Evolutionary conservation across 805 yeast genomes (phyloP), one percentile per base, ranked within the genome.

Genomic region (Naumovozyma castellii): DNA sequence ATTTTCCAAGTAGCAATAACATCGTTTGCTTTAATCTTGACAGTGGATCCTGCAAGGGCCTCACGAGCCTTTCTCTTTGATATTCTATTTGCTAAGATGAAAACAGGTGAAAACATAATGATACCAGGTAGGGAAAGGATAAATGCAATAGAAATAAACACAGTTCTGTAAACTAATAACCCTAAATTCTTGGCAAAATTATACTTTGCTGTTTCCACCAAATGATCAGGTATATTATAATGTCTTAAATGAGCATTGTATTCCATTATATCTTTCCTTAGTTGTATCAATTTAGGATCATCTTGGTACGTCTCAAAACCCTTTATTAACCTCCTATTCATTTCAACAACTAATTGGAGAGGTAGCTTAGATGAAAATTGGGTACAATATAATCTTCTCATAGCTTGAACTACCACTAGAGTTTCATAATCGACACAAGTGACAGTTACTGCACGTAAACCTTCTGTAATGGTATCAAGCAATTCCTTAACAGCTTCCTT

Each of bases 1-100:
- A 92, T 80, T 62, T 92, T 92, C 98, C 98, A 92, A 1, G 97
- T 88, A 2, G 97, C 97, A 43, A 92, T 75, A 18, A 92, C 97
- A 61, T 92, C 98, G 42, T 78, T 81, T 14, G 95, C 98, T 54
- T 79, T 78, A 44, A 92, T 80, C 59, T 92, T 92, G 17, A 92
- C 98, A 0, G 87, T 73, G 0, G 97, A 87, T 5, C 73, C 80
- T 9, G 87, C 88, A 44, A 92, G 68, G 0, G 97, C 98, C 35
- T 75, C 72, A 42, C 63, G 68, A 25, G 90, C 86, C 61, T 88
- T 87, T 43, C 70, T 68, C 34, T 68, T 72, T 8, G 96, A 84
- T 38, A 85, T 82, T 35, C 64, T 65, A 54, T 84, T 84, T 6
- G 95, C 78, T 14, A 83, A 73, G 22, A 84, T 61, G 53, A 92